These are phyloP conservation scores for Paraphaeosphaeria minitans DNA, from an alignment of 2,329 filamentous ascomycete species.

Conservation along the genomic window DNA sequence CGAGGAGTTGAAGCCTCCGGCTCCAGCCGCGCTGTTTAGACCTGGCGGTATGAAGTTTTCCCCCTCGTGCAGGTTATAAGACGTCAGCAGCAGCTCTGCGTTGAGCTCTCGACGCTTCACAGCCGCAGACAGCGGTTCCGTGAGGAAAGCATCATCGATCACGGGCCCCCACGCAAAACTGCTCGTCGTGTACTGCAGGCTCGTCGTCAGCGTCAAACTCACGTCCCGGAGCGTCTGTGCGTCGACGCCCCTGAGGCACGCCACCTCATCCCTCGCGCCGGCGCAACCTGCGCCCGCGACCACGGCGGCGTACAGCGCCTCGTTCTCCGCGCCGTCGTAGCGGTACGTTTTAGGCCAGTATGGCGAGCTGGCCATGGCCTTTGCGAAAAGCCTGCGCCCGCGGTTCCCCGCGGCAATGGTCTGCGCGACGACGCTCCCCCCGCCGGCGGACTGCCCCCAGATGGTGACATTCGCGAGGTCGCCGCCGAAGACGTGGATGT, in stretches of 20 bases:
- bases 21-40: conserved; percentile 44
- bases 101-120: conserved; percentile 49
- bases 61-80: conserved; percentile 68
- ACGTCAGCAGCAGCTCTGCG: conserved; percentile 56
- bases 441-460: conserved; percentile 62
- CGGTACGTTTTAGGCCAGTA: conserved; percentile 66
- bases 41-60: conserved; percentile 64
- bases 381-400: conserved; percentile 54
- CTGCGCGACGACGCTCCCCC: conserved; percentile 59
- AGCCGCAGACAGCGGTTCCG: conserved; percentile 53
- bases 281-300: conserved; percentile 56
- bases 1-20: conserved; percentile 58
- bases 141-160: conserved; percentile 61
- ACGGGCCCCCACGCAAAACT: conserved; percentile 67
- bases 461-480: conserved; percentile 59
- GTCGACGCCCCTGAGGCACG: conserved; percentile 61
- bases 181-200: conserved; percentile 60
- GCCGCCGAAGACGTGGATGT: conserved; percentile 61
- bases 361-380: conserved; percentile 59
- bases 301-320: conserved; percentile 57
- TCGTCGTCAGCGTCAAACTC: conserved; percentile 54
- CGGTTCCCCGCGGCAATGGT: conserved; percentile 55
- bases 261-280: conserved; percentile 49
- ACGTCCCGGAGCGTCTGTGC: conserved; percentile 61
- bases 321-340: conserved; percentile 57